A percentile compares a stretch with the other conserved stretches of the same genome.
These are phyloP conservation scores for Hyphodiscus hymeniophilus DNA, from an alignment of 495 filamentous ascomycete genomes.

Conservation along the genomic window DNA sequence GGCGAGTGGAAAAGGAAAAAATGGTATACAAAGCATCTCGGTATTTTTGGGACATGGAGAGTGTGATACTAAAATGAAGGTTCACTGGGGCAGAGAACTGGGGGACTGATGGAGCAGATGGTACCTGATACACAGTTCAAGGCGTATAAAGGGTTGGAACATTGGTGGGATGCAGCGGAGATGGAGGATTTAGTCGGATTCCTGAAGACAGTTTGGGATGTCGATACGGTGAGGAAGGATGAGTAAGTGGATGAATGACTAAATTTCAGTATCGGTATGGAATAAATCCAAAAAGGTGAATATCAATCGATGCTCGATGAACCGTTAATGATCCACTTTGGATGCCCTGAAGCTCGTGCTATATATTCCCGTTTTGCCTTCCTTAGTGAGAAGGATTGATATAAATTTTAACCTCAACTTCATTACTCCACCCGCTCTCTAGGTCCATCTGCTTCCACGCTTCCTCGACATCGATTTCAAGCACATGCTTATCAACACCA, in stretches of 20 bases:
- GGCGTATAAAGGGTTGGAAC: background rate
- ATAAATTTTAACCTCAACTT: slow-evolving; percentile 65
- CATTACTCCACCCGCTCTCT: slow-evolving; percentile 73
- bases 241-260: too few species aligned
- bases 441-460: slow-evolving; percentile 76
- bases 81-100: background rate
- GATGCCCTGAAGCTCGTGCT: too few species aligned
- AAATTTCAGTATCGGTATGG: too few species aligned
- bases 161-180: slow-evolving; percentile 1
- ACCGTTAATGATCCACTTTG: too few species aligned
- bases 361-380: background rate
- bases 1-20: too few species aligned
- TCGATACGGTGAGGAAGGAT: too few species aligned
- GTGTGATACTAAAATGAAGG: background rate
- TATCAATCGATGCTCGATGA: too few species aligned
- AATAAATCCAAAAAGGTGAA: too few species aligned
- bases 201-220: background rate
- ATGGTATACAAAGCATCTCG: too few species aligned
- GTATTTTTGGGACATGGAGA: slow-evolving; percentile 1
- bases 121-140: background rate
- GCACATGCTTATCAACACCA: slow-evolving; percentile 43
- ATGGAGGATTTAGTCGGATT: background rate
- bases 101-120: background rate
- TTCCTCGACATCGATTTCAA: slow-evolving; percentile 66
- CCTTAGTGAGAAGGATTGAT: slow-evolving; percentile 21